phyloP scores from a whole-genome alignment of 371 early-diverging fungal genomes.

The Rhizopus microsporus region DNA sequence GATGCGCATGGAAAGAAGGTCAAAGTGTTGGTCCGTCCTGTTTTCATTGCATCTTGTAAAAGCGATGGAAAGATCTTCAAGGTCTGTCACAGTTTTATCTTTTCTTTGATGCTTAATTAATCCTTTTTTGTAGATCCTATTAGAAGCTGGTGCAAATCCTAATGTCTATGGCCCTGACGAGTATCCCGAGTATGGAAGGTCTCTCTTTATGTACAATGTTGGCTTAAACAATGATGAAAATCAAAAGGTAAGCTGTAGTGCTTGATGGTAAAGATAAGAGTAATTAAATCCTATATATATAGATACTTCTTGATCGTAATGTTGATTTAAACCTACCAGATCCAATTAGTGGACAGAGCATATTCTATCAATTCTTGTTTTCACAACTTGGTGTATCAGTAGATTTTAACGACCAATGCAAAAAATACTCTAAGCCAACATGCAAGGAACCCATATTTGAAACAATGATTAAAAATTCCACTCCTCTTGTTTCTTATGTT shows the following conservation, averaged over 20 bases:
- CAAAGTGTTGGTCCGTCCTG: slow-evolving; percentile 30
- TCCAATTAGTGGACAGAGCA: slow-evolving; percentile 25
- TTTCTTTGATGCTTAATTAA: background rate
- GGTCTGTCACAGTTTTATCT: slow-evolving; percentile 6
- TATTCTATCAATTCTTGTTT: slow-evolving; percentile 50
- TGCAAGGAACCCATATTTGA: slow-evolving; percentile 16
- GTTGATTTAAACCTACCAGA: slow-evolving; percentile 44
- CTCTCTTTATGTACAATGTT: slow-evolving; percentile 36
- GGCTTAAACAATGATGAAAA: slow-evolving; percentile 2
- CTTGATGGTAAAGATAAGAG: background rate
- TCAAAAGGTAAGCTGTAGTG: slow-evolving; percentile 18
- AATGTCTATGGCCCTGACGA: slow-evolving; percentile 25
- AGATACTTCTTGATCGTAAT: slow-evolving; percentile 36
- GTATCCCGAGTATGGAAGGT: slow-evolving; percentile 17
- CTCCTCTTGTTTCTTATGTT: slow-evolving; percentile 33
- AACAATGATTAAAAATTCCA: slow-evolving; percentile 16
- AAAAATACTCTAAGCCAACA: background rate
- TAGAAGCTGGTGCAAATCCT: slow-evolving; percentile 26
- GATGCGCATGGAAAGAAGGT: slow-evolving; percentile 6
- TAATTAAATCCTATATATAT: background rate
- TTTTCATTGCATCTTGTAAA: slow-evolving; percentile 17
- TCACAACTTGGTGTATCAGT: background rate
- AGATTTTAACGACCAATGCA: background rate
- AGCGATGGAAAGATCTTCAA: slow-evolving; percentile 12
- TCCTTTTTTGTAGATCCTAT: slow-evolving; percentile 19